Base-by-base conservation (phyloP, 1,284 basidiomycete genomes). In the Tilletia walkeri region DNA sequence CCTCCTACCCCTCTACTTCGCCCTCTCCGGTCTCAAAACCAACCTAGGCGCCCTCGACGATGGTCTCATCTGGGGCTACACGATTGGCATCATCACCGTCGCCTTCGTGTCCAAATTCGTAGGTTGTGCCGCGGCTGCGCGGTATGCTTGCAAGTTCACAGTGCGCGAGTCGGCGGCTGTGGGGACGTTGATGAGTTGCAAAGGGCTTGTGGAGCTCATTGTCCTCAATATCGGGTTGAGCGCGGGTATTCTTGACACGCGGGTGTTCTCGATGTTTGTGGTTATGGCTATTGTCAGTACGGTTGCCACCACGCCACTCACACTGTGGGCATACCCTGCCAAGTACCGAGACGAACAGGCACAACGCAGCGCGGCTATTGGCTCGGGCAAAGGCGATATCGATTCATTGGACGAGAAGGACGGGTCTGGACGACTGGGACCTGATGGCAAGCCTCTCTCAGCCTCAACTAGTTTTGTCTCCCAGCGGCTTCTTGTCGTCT, bases 161-260 rank as follows among this genome's bases (percentile, higher is more conserved):
- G 86, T 87, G 85, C 88, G 94, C 67, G 94, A 95, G 84, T 88
- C 90, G 10, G 89, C 89, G 24, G 93, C 94, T 0, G 90, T 95
- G 69, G 94, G 94, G 5, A 89, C 91, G 67, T 85, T 97, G 70
- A 95, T 97, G 94, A 90, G 90, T 81, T 96, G 93, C 86, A 96
- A 96, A 85, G 93, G 93, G 89, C 92, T 75, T 10, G 79, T 82
- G 41, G 80, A 82, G 73, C 88, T 95, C 63, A 95, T 96, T 75
- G 94, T 95, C 10, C 89, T 96, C 80, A 96, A 97, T 81, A 90
- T 96, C 76, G 94, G 94, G 73, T 87, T 93, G 1, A 83, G 88
- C 72, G 94, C 88, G 81, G 90, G 90, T 0, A 92, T 93, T 74
- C 87, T 99, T 67, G 89, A 91, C 47, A 87, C 84, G 41, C 81